Base-by-base conservation (phyloP, 306 rosid genomes). In the Alnus rubra region DNA sequence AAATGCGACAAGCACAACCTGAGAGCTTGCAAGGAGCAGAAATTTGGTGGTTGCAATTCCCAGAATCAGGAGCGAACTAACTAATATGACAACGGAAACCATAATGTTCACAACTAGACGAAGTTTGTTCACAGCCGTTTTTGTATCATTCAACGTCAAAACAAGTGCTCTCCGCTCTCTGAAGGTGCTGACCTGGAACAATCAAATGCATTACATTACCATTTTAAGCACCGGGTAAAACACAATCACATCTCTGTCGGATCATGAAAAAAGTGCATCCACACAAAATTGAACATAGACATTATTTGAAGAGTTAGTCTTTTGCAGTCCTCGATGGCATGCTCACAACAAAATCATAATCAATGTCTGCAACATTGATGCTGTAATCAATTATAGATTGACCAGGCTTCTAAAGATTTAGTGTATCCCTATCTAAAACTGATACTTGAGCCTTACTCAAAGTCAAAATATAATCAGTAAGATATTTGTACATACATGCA, bases 81-180 rank as follows among this genome's bases (percentile, higher is more conserved):
- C 77, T 11, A 82, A 16, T 33, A 96, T 84, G 19, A 87, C 8
- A 54, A 93, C 78, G 68, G 80, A 85, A 74, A 96, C 90, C 60
- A 90, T 19, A 53, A 91, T 15, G 63, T 91, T 92, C 77, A 96
- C 91, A 90, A 96, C 82, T 6, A 83, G 84, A 69, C 88, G 94
- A 77, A 96, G 98, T 83, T 82, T 89, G 86, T 96, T 89, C 59
- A 96, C 99, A 7, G 98, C 99, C 0, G 99, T 91, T 90, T 93
- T 96, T 42, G 99, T 96, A 75, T 96, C 99, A 78, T 91, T 93
- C 87, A 95, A 84, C 16, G 98, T 88, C 86, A 95, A 88, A 70
- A 98, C 89, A 53, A 95, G 98, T 59, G 99, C 97, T 88, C 97
- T 88, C 60, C 98, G 89, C 82, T 96, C 99, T 80, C 99, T 85